Base-by-base conservation (phyloP, 129 eudicot species). In the Smallanthus sonchifolius region DNA sequence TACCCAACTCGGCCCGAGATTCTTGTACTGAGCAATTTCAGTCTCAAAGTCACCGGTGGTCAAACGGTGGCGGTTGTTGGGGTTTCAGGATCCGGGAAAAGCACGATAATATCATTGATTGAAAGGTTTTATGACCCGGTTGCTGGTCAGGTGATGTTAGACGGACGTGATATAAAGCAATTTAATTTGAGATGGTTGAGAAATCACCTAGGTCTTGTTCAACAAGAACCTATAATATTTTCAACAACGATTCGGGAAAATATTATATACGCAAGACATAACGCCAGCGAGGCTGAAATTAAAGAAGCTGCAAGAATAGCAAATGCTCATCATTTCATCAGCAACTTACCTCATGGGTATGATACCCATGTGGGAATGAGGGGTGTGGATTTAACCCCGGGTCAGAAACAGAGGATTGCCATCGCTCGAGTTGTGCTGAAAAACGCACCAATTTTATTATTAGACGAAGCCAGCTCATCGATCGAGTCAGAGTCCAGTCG, bases 341-440 rank as follows among this genome's bases (percentile, higher is more conserved):
- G 97, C 80, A 93, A 86, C 79, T 80, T 90, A 80, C 98, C 98
- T 69, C 96, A 93, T 20, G 98, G 98, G 74, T 93, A 93, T 64
- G 98, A 93, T 75, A 93, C 98, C 0, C 97, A 93, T 56, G 98
- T 93, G 5, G 98, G 98, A 20, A 93, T 93, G 98, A 86, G 98
- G 74, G 98, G 96, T 1, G 96, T 90, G 39, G 98, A 90, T 85
- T 76, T 93, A 20, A 93, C 98, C 63, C 97, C 97, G 4, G 98
- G 98, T 32, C 98, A 93, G 83, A 93, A 93, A 62, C 98, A 93
- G 76, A 82, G 98, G 78, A 93, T 93, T 62, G 98, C 98, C n/a
- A 93, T 93, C 16, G 98, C 98, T 17, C 81, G 98, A 28, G 98
- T 93, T 20, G 86, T 93, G 40, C 69, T 93, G 79, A 90, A 93